phyloP scores from a whole-genome alignment of 148 eudicot species.

The Rhododendron griersonianum region DNA sequence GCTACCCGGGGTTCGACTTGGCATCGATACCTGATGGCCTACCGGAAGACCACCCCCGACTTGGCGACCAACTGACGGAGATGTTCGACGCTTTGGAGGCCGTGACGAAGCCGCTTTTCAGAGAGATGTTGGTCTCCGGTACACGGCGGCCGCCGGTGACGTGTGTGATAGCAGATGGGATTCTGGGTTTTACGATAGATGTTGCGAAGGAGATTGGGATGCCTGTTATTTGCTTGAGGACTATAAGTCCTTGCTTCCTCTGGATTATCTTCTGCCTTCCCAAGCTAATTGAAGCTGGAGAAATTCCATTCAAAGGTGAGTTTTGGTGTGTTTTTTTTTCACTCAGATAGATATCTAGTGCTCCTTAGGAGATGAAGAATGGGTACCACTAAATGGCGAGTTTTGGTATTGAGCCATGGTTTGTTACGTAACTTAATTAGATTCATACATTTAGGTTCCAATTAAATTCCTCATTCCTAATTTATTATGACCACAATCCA shows the following conservation, averaged over 20 bases:
- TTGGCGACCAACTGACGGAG: neutral
- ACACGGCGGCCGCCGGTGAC: neutral
- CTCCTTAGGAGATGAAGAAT: too few species aligned
- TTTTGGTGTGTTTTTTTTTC: neutral
- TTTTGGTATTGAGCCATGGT: too few species aligned
- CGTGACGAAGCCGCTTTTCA: constrained; percentile 4
- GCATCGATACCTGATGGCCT: constrained; percentile 12
- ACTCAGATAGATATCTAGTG: too few species aligned
- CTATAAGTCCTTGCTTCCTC: constrained; percentile 5
- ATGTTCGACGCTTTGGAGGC: neutral
- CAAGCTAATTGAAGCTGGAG: constrained; percentile 3
- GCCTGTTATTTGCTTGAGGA: constrained; percentile 4
- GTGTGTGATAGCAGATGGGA: constrained; percentile 3
- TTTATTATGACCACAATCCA: too few species aligned
- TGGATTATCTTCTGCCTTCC: constrained; percentile 3
- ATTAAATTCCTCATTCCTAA: too few species aligned
- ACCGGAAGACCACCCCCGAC: neutral
- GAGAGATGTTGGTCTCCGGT: neutral
- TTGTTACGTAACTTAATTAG: too few species aligned
- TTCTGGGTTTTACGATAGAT: neutral
- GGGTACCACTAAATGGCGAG: too few species aligned
- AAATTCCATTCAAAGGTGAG: constrained; percentile 3
- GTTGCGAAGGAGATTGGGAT: constrained; percentile 9
- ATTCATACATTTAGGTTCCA: neutral
- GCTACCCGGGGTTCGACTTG: neutral